A percentile compares a stretch with the other conserved stretches of the same genome.
phyloP scores from a whole-genome alignment of 108 stramenopile genomes.

The Asterionellopsis glacialis region DNA sequence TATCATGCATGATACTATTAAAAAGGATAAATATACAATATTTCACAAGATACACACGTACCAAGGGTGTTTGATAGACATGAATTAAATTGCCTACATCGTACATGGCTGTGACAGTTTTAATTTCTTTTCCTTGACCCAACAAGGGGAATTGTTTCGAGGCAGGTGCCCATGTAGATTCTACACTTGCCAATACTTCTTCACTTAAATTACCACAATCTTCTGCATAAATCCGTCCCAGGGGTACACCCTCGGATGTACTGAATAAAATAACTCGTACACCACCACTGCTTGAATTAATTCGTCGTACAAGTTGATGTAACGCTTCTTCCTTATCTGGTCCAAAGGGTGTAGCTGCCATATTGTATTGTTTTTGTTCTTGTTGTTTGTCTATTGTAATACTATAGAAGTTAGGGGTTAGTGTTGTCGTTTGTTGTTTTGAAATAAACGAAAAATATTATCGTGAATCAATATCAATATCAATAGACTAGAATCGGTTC shows the following conservation, averaged over 20 bases:
- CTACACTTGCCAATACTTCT: conserved; percentile 38
- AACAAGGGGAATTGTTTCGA: conserved; percentile 54
- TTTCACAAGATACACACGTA: conserved; percentile 5
- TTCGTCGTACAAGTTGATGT: conserved; percentile 28
- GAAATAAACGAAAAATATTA: no score
- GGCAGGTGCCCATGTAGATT: conserved; percentile 53
- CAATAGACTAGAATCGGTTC: no score
- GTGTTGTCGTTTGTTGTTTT: no score
- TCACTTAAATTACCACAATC: conserved; percentile 15
- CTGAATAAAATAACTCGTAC: conserved; percentile 43
- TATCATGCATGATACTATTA: no score
- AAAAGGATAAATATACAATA: no score
- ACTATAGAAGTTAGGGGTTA: no score
- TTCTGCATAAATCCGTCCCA: conserved; percentile 1
- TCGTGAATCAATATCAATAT: no score
- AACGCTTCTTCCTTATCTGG: conserved; percentile 6
- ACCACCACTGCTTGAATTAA: conserved; percentile 26
- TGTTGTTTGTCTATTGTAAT: no score
- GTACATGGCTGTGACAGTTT: conserved; percentile 45
- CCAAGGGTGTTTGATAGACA: conserved; percentile 49
- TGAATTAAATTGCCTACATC: conserved; percentile 48
- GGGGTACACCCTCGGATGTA: conserved; percentile 42
- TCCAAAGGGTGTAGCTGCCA: no score
- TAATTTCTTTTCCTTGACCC: conserved; percentile 41
- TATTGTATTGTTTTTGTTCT: no score